phyloP scores from a whole-genome alignment of 2,329 filamentous ascomycete species.

The Sporothrix euskadiensis region DNA sequence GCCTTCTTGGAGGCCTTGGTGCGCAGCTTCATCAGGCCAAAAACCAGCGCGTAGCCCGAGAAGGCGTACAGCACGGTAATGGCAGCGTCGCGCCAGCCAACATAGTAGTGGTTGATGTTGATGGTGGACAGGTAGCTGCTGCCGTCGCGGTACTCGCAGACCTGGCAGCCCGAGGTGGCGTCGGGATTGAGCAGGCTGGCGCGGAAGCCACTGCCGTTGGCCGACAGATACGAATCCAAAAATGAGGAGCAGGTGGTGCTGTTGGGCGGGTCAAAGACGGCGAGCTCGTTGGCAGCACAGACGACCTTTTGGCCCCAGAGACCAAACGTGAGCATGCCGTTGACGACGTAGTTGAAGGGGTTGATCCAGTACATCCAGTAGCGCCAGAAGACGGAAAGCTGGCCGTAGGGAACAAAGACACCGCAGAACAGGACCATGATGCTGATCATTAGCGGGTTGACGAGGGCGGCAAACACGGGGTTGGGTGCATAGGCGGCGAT shows the following conservation, averaged over 20 bases:
- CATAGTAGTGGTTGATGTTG: constrained; percentile 61
- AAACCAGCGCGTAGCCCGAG: constrained; percentile 53
- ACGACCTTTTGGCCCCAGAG: constrained; percentile 50
- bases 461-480: constrained; percentile 69
- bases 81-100: constrained; percentile 65
- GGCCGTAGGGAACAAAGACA: constrained; percentile 74
- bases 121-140: constrained; percentile 60
- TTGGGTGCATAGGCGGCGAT: constrained; percentile 68
- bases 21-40: constrained; percentile 50
- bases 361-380: constrained; percentile 80
- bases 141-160: constrained; percentile 61
- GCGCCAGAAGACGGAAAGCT: constrained; percentile 78
- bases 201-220: constrained; percentile 47
- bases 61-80: constrained; percentile 59
- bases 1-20: constrained; percentile 41
- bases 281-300: constrained; percentile 53
- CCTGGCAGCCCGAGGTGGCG: constrained; percentile 56
- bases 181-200: constrained; percentile 56
- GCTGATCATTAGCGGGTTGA: constrained; percentile 81
- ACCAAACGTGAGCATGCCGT: constrained; percentile 54
- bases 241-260: constrained; percentile 60
- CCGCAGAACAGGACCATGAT: constrained; percentile 85
- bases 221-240: constrained; percentile 51
- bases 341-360: constrained; percentile 71
- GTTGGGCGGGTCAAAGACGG: constrained; percentile 52